A percentile compares a stretch with the other conserved stretches of the same genome.
Conservation (phyloP, 306 rosid species). For the Medicago arabica region DNA sequence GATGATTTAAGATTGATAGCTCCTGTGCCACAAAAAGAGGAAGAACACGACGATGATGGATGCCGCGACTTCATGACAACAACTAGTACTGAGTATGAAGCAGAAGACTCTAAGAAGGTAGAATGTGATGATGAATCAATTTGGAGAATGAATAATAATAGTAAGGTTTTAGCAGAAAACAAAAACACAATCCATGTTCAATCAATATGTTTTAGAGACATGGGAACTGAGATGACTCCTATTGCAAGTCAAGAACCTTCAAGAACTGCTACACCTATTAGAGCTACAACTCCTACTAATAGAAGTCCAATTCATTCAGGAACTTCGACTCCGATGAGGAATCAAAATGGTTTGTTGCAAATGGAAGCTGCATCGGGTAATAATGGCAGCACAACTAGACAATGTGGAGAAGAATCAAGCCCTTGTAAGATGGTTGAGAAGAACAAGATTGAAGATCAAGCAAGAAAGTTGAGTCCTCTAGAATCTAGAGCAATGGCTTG, state of each 20-base stretch:
- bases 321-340: slow-evolving; percentile 71
- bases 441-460: slow-evolving; percentile 56
- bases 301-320: slow-evolving; percentile 84
- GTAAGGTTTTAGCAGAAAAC: slow-evolving; percentile 28
- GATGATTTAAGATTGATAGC: slow-evolving; percentile 95
- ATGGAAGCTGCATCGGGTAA: slow-evolving; percentile 37
- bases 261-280: slow-evolving; percentile 84
- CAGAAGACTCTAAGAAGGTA: slow-evolving; percentile 75
- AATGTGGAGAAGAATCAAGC: slow-evolving; percentile 51
- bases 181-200: slow-evolving; percentile 52
- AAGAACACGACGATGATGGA: slow-evolving; percentile 23
- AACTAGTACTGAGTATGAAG: slow-evolving; percentile 23
- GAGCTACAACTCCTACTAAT: slow-evolving; percentile 75
- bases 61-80: slow-evolving; percentile 5
- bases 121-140: slow-evolving; percentile 73
- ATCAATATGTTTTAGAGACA: slow-evolving; percentile 87
- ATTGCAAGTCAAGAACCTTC: slow-evolving; percentile 94
- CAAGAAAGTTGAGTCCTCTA: slow-evolving; percentile 56
- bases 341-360: slow-evolving; percentile 57
- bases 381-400: slow-evolving; percentile 22
- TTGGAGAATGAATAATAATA: slow-evolving; percentile 73
- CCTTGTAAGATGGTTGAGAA: slow-evolving; percentile 50
- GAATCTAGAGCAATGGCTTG: slow-evolving; percentile 90
- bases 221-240: slow-evolving; percentile 99
- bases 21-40: slow-evolving; percentile 84